Base-by-base conservation (phyloP, 2,329 filamentous ascomycete species). In the Trichoderma citrinoviride region DNA sequence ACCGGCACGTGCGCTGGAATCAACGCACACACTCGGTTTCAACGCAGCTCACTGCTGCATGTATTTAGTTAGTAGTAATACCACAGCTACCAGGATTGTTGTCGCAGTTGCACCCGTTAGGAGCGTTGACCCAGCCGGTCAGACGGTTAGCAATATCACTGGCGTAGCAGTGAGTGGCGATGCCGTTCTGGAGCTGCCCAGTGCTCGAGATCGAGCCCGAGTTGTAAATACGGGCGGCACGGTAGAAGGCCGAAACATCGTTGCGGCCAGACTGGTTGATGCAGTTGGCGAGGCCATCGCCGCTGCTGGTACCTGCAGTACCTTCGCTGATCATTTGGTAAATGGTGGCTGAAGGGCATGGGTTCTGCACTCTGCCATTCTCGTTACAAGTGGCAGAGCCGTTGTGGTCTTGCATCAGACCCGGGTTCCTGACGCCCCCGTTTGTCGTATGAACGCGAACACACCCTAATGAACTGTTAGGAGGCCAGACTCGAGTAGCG, bases 391-490 rank as follows among this genome's bases (percentile, higher is more conserved):
- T 74, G 7, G 72, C 75, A 21, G 60, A 53, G 33, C 77, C 77
- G 56, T 77, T 72, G 66, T 78, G 76, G 25, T 70, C 70, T 61
- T 79, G 77, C 75, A 78, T 77, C 19, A 79, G 73, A 43, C 79
- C 79, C 0, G 79, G 79, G 71, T 81, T 81, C 62, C 66, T 65
- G 19, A 80, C 77, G 17, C 76, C 76, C 67, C 77, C 74, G 71
- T 76, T 71, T 44, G 78, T 79, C 7, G 77, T 78, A 2, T 68
- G 70, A n/a, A 76, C 78, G 23, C 79, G 78, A 21, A 81, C 78
- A 68, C 79, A 80, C 33, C 33, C 19, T 25, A 14, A 14, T 47
- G 14, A 12, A 23, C 5, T 10, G 33, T 37, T 14, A 37, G 33
- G 21, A 23, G 44, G 15, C 6, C 19, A 21, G 43, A 1, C 8